phyloP scores from a whole-genome alignment of 2,329 filamentous ascomycete genomes.

The Trichocomaceae sp. region DNA sequence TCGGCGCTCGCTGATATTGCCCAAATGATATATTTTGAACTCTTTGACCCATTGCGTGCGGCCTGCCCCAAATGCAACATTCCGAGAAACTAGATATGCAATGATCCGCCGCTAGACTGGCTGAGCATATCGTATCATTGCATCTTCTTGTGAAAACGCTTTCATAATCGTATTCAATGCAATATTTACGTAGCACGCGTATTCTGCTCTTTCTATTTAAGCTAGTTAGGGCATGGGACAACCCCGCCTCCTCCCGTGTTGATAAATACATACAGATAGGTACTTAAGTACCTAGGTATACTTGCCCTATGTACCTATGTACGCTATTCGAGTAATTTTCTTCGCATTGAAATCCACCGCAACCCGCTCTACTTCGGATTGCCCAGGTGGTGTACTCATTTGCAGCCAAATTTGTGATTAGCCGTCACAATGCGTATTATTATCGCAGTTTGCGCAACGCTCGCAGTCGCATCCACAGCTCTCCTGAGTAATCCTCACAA shows the following conservation, averaged over 20 bases:
- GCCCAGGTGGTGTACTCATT: too few relatives aligned
- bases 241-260: background rate
- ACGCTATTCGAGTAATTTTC: too few relatives aligned
- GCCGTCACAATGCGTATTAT: constrained; percentile 1
- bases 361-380: background rate
- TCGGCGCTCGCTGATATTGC: too few relatives aligned
- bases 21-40: too few relatives aligned
- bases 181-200: background rate
- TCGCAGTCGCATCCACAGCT: constrained; percentile 3
- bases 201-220: background rate
- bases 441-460: background rate
- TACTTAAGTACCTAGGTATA: background rate
- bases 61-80: background rate
- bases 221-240: background rate
- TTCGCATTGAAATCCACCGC: background rate
- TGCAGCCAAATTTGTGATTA: background rate
- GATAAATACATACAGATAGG: background rate
- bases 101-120: background rate
- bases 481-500: constrained; percentile 10
- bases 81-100: background rate
- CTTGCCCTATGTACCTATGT: too few relatives aligned
- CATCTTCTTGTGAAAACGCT: background rate
- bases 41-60: too few relatives aligned
- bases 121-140: background rate
- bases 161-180: background rate